Conservation (phyloP, 495 filamentous ascomycete genomes). For the Talaromyces nanjingensis region DNA sequence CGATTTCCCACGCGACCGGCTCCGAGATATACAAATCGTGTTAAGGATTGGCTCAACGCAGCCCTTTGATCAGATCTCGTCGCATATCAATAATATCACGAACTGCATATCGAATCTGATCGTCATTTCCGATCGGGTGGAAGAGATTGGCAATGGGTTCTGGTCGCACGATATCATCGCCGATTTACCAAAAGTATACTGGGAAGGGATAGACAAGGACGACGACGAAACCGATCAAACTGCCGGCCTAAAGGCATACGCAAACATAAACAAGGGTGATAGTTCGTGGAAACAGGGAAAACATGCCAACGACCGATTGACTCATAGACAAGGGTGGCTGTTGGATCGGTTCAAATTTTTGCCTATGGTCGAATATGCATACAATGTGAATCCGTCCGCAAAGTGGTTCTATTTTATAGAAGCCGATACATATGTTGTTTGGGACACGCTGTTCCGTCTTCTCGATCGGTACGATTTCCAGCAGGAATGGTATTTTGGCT, state of each 20-base stretch:
- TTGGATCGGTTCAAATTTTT: constrained; percentile 63
- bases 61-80: constrained; percentile 19
- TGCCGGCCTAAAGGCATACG: constrained; percentile 16
- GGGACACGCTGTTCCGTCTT: constrained; percentile 53
- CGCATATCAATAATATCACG: constrained; percentile 29
- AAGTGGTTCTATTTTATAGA: constrained; percentile 61
- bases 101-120: constrained; percentile 35
- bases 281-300: not conserved
- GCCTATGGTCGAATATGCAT: constrained; percentile 51
- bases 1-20: constrained; percentile 25
- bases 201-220: constrained; percentile 5
- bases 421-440: constrained; percentile 57
- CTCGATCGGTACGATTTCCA: constrained; percentile 42
- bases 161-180: constrained; percentile 33
- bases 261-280: constrained; percentile 17
- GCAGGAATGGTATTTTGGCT: constrained; percentile 47
- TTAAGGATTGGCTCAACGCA: constrained; percentile 34
- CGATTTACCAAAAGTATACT: constrained; percentile 23
- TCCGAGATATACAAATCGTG: constrained; percentile 28
- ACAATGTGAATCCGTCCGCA: constrained; percentile 40
- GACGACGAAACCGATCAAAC: not conserved
- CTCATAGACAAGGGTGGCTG: constrained; percentile 37
- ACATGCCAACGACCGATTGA: constrained; percentile 3
- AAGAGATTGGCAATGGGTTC: constrained; percentile 18
- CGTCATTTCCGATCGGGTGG: constrained; percentile 35